These are phyloP conservation scores for Alternaria panax DNA, from an alignment of 2,329 filamentous ascomycete species.

Conservation along the genomic window DNA sequence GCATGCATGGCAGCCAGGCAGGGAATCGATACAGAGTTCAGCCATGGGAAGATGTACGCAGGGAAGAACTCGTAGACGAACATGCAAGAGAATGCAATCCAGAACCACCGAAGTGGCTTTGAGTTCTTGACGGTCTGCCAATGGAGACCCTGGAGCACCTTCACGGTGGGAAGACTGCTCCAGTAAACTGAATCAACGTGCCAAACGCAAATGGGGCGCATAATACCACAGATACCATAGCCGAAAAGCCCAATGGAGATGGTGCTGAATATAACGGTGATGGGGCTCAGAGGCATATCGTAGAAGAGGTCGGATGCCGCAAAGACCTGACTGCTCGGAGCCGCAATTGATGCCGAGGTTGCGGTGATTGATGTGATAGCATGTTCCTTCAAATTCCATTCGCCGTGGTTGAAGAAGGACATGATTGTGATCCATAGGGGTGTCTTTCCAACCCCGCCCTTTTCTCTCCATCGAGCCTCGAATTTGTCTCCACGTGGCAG, in stretches of 20 bases:
- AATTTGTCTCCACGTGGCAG: slow-evolving; percentile 24
- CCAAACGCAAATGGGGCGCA: slow-evolving; percentile 26
- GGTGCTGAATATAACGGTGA: slow-evolving; percentile 24
- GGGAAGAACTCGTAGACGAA: slow-evolving; percentile 25
- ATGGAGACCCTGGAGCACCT: slow-evolving; percentile 25
- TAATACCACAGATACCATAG: slow-evolving; percentile 23
- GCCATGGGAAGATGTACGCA: slow-evolving; percentile 27
- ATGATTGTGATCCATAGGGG: slow-evolving; percentile 19
- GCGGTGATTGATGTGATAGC: slow-evolving; percentile 24
- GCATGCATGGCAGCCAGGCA: slow-evolving; percentile 24
- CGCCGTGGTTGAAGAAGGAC: slow-evolving; percentile 24
- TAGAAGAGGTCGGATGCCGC: slow-evolving; percentile 25
- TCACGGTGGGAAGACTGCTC: slow-evolving; percentile 26
- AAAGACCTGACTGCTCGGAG: slow-evolving; percentile 23
- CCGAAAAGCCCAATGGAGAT: slow-evolving; percentile 26
- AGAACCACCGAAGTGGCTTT: slow-evolving; percentile 25
- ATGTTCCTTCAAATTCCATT: slow-evolving; percentile 24
- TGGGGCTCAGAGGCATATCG: slow-evolving; percentile 14
- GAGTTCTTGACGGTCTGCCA: slow-evolving; percentile 25
- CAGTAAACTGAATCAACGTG: slow-evolving; percentile 27
- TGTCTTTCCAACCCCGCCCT: slow-evolving; percentile 15
- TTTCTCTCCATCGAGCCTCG: slow-evolving; percentile 22
- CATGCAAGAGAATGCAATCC: slow-evolving; percentile 27
- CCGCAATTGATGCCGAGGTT: slow-evolving; percentile 25
- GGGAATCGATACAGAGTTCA: slow-evolving; percentile 26